These are phyloP conservation scores for Tulasnella sp. DNA, from an alignment of 768 basidiomycete genomes.

Conservation along the genomic window DNA sequence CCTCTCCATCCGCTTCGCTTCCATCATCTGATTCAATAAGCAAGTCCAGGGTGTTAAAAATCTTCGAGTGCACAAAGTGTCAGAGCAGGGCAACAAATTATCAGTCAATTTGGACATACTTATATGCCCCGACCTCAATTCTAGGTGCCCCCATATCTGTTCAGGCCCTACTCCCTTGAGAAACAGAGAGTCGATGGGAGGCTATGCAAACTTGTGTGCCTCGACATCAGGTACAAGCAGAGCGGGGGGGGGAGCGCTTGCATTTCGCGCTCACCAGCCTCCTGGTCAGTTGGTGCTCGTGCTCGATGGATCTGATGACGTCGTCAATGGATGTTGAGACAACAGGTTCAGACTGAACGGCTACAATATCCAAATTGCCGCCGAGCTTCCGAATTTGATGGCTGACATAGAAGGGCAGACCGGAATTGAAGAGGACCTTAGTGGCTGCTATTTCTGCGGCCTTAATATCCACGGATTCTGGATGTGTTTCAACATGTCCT, in stretches of 20 bases:
- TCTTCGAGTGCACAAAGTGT: background rate
- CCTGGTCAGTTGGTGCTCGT: conserved; percentile 57
- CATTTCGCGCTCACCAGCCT: conserved; percentile 42
- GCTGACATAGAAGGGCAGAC: conserved; percentile 32
- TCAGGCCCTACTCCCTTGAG: conserved; percentile 70
- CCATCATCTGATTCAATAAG: conserved; percentile 27
- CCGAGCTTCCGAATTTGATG: background rate
- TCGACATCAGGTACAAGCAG: background rate
- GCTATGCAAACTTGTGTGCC: conserved; percentile 27
- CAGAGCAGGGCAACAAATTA: no score
- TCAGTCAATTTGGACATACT: no score
- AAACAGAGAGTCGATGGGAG: conserved; percentile 67
- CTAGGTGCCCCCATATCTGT: conserved; percentile 91
- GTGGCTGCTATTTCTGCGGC: conserved; percentile 50
- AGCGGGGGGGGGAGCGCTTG: no score
- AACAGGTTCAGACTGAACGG: conserved; percentile 52
- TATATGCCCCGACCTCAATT: conserved; percentile 61
- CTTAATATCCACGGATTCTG: conserved; percentile 47
- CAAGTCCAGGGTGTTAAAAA: conserved; percentile 51
- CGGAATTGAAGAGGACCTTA: conserved; percentile 65
- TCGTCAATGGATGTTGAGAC: conserved; percentile 54
- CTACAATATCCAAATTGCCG: conserved; percentile 28
- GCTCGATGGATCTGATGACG: conserved; percentile 55
- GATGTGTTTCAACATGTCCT: conserved; percentile 35
- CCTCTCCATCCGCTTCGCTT: conserved; percentile 20